Conservation (phyloP, 1,284 basidiomycete species). For the Moniliella sp. region DNA sequence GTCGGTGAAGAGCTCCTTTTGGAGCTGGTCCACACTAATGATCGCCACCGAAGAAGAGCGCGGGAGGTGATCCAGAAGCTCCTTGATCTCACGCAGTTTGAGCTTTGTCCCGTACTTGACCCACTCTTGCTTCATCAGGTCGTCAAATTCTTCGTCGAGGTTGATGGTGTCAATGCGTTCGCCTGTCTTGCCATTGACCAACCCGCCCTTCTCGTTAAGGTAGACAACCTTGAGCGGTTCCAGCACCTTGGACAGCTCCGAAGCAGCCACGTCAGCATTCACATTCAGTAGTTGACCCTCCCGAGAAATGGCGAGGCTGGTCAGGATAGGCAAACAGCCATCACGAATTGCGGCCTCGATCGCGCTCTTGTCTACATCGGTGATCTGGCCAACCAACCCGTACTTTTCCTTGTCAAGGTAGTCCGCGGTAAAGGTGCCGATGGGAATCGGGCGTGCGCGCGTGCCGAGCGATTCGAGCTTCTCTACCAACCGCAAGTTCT, state of each 20-base stretch:
- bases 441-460: conserved; percentile 78
- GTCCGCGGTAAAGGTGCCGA: conserved; percentile 83
- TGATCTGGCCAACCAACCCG: no score
- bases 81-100: conserved; percentile 89
- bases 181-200: conserved; percentile 64
- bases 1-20: conserved; percentile 95
- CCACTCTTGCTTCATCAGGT: no score
- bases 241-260: conserved; percentile 79
- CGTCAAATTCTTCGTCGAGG: conserved; percentile 85
- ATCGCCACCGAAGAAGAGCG: conserved; percentile 81
- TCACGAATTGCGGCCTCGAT: conserved; percentile 81
- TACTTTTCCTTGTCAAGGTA: no score
- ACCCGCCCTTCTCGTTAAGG: conserved; percentile 81
- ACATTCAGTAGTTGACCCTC: conserved; percentile 89
- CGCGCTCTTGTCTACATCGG: conserved; percentile 72
- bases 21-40: no score
- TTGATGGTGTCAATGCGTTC: conserved; percentile 61
- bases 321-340: conserved; percentile 75
- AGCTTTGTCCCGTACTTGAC: conserved; percentile 93
- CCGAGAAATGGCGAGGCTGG: conserved; percentile 66
- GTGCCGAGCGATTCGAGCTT: conserved; percentile 78
- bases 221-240: conserved; percentile 90
- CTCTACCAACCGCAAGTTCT: conserved; percentile 73
- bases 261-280: conserved; percentile 85
- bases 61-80: conserved; percentile 80